Percentiles rank a stretch among this genome's conserved stretches.
These are phyloP conservation scores for Coniochaeta hoffmannii DNA, from an alignment of 2,329 filamentous ascomycete species.

Conservation along the genomic window DNA sequence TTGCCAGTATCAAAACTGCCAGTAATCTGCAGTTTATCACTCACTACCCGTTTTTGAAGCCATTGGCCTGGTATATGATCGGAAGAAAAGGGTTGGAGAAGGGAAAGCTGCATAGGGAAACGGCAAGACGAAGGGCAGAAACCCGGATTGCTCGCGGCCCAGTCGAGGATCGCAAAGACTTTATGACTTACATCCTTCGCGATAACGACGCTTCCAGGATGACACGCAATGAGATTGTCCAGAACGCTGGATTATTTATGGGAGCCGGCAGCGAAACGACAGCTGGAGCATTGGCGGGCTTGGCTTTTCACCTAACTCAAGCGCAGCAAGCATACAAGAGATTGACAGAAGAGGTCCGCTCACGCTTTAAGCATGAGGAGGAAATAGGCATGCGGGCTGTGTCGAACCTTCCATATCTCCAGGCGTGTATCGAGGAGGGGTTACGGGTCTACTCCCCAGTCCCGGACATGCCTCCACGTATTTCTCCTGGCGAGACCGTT, in stretches of 20 bases:
- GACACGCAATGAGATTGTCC: slow-evolving; percentile 23
- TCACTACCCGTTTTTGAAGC: slow-evolving; percentile 10
- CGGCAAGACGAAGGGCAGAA: slow-evolving; percentile 17
- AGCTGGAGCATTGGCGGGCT: slow-evolving; percentile 6
- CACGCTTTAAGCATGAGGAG: slow-evolving; percentile 5
- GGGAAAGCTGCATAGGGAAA: slow-evolving; percentile 25
- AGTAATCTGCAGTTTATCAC: slow-evolving; percentile 21
- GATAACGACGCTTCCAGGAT: slow-evolving; percentile 24
- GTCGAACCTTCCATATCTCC: too few species aligned
- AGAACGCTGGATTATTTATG: slow-evolving; percentile 12
- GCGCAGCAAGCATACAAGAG: slow-evolving; percentile 8
- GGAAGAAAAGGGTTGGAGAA: slow-evolving; percentile 21
- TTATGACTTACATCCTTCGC: slow-evolving; percentile 28
- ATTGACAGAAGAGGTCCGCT: slow-evolving; percentile 11
- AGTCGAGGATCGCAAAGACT: slow-evolving; percentile 23
- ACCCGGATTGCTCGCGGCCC: too few species aligned
- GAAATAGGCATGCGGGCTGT: slow-evolving; percentile 7
- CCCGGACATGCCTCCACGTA: too few species aligned
- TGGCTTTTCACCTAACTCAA: slow-evolving; percentile 10
- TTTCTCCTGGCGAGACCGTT: too few species aligned
- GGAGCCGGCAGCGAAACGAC: slow-evolving; percentile 11
- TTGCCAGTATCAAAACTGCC: slow-evolving; percentile 20
- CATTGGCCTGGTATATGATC: slow-evolving; percentile 18
- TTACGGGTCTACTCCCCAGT: not conserved
- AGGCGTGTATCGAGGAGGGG: too few species aligned